Evolutionary conservation across 768 basidiomycete species (phyloP).

Genomic region (Leccinum rimulosum): DNA sequence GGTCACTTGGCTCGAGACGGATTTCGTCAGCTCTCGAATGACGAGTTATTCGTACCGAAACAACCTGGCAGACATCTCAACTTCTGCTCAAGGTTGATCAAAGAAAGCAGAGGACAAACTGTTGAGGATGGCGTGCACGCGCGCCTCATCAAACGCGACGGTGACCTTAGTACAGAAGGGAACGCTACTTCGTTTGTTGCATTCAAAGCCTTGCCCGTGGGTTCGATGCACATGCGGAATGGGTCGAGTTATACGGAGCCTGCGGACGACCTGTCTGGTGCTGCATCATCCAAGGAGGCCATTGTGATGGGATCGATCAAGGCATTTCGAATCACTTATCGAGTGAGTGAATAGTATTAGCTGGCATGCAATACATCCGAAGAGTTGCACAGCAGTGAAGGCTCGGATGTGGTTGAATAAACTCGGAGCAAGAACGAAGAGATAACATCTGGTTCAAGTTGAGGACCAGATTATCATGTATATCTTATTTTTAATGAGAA

Average conservation of each 20-base stretch:
- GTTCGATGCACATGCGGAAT: constrained; percentile 49
- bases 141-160: constrained; percentile 28
- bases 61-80: constrained; percentile 37
- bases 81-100: background rate
- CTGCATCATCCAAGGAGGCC: constrained; percentile 71
- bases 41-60: constrained; percentile 88
- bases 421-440: too few relatives aligned
- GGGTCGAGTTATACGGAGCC: constrained; percentile 49
- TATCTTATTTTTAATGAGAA: too few relatives aligned
- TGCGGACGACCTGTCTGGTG: constrained; percentile 59
- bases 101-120: constrained; percentile 16
- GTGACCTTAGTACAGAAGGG: constrained; percentile 28
- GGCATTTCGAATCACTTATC: too few relatives aligned
- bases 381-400: too few relatives aligned
- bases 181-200: constrained; percentile 57
- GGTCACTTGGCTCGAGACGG: constrained; percentile 70
- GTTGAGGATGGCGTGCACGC: constrained; percentile 29
- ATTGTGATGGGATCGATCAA: too few relatives aligned
- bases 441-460: too few relatives aligned
- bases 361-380: too few relatives aligned
- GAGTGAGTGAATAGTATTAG: too few relatives aligned
- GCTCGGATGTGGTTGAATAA: too few relatives aligned
- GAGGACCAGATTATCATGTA: too few relatives aligned
- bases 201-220: constrained; percentile 78
- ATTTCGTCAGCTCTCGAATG: constrained; percentile 66